phyloP scores from a whole-genome alignment of 192 early-diverging fungal species.

The Podila clonocystis region DNA sequence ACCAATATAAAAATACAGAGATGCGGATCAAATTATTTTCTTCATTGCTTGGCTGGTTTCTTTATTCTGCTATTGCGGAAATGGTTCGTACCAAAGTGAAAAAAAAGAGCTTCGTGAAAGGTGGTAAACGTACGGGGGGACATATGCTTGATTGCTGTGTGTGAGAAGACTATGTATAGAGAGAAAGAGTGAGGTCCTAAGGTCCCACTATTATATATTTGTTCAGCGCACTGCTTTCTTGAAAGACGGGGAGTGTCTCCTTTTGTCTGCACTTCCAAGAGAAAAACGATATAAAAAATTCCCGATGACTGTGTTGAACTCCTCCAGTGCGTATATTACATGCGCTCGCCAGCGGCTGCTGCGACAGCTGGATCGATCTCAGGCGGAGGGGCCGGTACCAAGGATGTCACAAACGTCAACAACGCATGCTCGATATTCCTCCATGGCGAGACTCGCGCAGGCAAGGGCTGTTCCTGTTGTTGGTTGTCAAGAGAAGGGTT shows the following conservation, averaged over 20 bases:
- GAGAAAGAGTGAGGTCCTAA: too few species aligned
- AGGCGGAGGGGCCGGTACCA: constrained; percentile 49
- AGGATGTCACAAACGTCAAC: constrained; percentile 53
- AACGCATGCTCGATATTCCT: constrained; percentile 52
- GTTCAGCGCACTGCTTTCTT: too few species aligned
- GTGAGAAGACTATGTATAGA: too few species aligned
- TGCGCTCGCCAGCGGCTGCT: constrained; percentile 30
- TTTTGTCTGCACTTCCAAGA: too few species aligned
- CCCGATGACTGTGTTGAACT: not conserved
- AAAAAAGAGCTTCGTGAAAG: not conserved
- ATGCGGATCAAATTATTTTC: too few species aligned
- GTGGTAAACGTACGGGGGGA: not conserved
- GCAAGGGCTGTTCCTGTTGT: not conserved
- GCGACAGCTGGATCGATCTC: constrained; percentile 51
- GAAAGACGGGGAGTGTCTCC: not conserved
- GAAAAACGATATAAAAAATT: too few species aligned
- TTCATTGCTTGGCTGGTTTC: too few species aligned
- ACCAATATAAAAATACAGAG: too few species aligned
- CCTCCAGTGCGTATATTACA: constrained; percentile 11
- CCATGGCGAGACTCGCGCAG: constrained; percentile 30
- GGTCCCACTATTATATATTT: too few species aligned
- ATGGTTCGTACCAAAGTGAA: not conserved
- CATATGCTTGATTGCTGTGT: not conserved
- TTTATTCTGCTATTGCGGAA: too few species aligned
- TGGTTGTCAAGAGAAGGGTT: not conserved